phyloP scores from a whole-genome alignment of 257 asterid genomes.

The Euphrasia confusa region DNA sequence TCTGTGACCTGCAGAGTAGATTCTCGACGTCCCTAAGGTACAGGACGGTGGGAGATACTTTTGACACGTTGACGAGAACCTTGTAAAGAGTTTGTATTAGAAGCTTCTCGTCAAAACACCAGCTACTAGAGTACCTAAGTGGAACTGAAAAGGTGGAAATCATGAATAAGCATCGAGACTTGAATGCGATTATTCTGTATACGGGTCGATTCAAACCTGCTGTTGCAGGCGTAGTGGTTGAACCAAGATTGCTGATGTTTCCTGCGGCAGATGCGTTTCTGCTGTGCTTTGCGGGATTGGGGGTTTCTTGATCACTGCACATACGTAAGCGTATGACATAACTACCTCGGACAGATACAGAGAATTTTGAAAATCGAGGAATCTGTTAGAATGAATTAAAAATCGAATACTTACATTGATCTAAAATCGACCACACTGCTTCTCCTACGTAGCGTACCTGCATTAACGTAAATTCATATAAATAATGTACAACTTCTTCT shows the following conservation, averaged over 20 bases:
- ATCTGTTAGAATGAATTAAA: constrained; percentile 8
- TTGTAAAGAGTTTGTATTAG: constrained; percentile 77
- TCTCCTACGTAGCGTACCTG: constrained; percentile 67
- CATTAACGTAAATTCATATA: constrained; percentile 14
- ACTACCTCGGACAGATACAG: constrained; percentile 15
- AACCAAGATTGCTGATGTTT: constrained; percentile 46
- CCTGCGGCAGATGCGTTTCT: constrained; percentile 68
- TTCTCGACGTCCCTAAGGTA: constrained; percentile 82
- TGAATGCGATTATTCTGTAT: no score
- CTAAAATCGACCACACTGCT: constrained; percentile 63
- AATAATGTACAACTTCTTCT: no score
- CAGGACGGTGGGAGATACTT: constrained; percentile 58
- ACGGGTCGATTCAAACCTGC: constrained; percentile 41
- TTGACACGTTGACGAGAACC: constrained; percentile 75
- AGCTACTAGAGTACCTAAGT: constrained; percentile 51
- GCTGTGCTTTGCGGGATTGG: constrained; percentile 49
- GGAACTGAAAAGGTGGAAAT: constrained; percentile 43
- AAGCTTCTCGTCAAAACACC: constrained; percentile 77
- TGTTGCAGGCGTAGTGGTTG: constrained; percentile 36
- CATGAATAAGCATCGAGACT: constrained; percentile 17
- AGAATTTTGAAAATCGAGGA: not conserved
- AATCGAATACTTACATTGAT: constrained; percentile 41
- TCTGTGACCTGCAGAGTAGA: constrained; percentile 53
- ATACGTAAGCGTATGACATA: constrained; percentile 26
- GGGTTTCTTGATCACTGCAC: constrained; percentile 55